These are phyloP conservation scores for Hygrocybe coccinea DNA, from an alignment of 768 basidiomycete species.

Conservation along the genomic window DNA sequence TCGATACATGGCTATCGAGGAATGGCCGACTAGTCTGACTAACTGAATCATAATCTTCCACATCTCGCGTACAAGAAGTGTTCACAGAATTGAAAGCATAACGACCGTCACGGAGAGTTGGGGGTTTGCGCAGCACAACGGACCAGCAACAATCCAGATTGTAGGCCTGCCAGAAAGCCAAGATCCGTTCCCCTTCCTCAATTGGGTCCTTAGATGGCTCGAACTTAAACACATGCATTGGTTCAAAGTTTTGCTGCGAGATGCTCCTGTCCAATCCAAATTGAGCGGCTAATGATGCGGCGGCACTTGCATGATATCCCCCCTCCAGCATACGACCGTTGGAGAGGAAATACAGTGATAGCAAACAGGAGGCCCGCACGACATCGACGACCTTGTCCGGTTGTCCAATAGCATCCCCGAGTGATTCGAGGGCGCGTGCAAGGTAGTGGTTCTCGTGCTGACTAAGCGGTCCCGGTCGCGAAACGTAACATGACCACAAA, in stretches of 20 bases:
- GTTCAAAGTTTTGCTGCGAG: constrained; percentile 32
- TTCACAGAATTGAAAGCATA: constrained; percentile 55
- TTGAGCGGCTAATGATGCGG: constrained; percentile 68
- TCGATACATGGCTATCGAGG: constrained; percentile 49
- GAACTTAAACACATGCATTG: constrained; percentile 41
- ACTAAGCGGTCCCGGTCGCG: constrained; percentile 62
- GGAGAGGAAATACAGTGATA: constrained; percentile 71
- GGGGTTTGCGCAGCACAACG: constrained; percentile 62
- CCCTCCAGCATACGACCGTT: constrained; percentile 77
- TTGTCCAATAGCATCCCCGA: constrained; percentile 58
- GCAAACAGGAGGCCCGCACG: constrained; percentile 70
- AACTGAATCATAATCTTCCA: constrained; percentile 69
- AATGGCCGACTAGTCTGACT: constrained; percentile 60
- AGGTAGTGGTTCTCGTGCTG: constrained; percentile 74
- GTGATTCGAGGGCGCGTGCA: constrained; percentile 52
- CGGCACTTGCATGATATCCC: constrained; percentile 69
- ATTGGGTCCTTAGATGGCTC: constrained; percentile 55
- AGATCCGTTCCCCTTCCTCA: constrained; percentile 65
- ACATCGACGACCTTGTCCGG: constrained; percentile 58
- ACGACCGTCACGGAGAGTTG: constrained; percentile 58
- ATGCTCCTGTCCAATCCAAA: constrained; percentile 56
- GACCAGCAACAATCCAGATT: constrained; percentile 80
- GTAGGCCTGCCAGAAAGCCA: constrained; percentile 82
- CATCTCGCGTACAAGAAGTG: constrained; percentile 73
- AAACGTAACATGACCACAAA: constrained; percentile 79